These are phyloP conservation scores for Phaseolus coccineus DNA, from an alignment of 331 rosid species.

Conservation along the genomic window DNA sequence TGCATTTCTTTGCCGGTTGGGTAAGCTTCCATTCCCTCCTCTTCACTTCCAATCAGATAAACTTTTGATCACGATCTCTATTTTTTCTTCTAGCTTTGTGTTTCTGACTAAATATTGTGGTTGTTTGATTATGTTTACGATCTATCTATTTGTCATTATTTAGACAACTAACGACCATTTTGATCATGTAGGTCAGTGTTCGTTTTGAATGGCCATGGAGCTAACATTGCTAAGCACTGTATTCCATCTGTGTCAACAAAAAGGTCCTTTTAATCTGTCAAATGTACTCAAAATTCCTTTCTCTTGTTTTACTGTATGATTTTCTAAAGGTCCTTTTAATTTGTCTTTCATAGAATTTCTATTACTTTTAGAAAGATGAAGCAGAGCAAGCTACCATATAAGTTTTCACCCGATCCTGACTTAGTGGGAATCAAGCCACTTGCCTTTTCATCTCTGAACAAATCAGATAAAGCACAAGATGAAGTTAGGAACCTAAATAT, in stretches of 20 bases:
- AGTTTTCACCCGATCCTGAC: conserved; percentile 49
- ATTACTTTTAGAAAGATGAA: conserved; percentile 72
- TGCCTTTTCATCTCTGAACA: conserved; percentile 7
- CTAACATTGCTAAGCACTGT: conserved; percentile 69
- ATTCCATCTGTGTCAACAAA: conserved; percentile 59
- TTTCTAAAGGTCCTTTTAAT: background rate
- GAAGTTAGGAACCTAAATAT: conserved; percentile 18
- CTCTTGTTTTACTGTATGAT: background rate
- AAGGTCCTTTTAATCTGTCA: conserved; percentile 49
- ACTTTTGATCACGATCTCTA: background rate
- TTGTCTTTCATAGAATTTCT: conserved; percentile 56
- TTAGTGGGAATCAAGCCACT: conserved; percentile 54
- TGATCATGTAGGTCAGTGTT: conserved; percentile 62
- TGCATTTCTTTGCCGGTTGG: conserved; percentile 59
- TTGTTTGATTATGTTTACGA: background rate
- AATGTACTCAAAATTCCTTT: conserved; percentile 6
- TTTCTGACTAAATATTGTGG: background rate
- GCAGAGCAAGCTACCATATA: conserved; percentile 53
- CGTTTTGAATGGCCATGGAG: conserved; percentile 64
- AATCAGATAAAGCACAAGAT: background rate
- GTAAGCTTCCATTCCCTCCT: conserved; percentile 40
- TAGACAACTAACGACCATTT: conserved; percentile 19
- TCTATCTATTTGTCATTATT: conserved; percentile 17
- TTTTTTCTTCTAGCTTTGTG: background rate
- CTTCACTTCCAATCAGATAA: conserved; percentile 17